Percentiles rank a stretch among this genome's conserved stretches.
Conservation (phyloP, 2,329 filamentous ascomycete genomes). For the Ascomycota sp. region DNA sequence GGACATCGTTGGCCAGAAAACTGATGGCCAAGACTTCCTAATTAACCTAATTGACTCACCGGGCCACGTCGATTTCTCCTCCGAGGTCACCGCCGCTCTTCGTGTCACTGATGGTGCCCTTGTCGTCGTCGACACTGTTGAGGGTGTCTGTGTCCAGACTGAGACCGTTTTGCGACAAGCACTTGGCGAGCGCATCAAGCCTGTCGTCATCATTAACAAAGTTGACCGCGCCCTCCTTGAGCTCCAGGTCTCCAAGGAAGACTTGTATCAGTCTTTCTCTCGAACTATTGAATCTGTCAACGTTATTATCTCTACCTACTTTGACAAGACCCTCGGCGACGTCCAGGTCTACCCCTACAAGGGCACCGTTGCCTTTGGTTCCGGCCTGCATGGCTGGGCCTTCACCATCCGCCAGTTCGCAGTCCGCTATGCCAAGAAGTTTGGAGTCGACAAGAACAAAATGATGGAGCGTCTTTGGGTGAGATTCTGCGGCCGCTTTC, state of each 20-base stretch:
- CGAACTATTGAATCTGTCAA: slow-evolving; percentile 99
- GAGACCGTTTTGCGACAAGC: slow-evolving; percentile 98
- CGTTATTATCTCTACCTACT: slow-evolving; percentile 98
- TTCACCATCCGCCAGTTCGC: slow-evolving; percentile 99
- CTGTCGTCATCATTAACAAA: slow-evolving; percentile 99
- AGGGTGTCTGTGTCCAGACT: slow-evolving; percentile 99
- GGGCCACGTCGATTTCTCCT: slow-evolving; percentile 99
- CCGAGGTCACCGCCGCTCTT: slow-evolving; percentile 95
- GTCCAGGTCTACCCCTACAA: slow-evolving; percentile 96
- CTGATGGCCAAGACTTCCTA: slow-evolving; percentile 88
- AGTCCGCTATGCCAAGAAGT: slow-evolving; percentile 94
- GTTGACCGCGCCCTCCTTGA: slow-evolving; percentile 98
- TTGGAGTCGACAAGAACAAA: slow-evolving; percentile 98
- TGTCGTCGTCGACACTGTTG: slow-evolving; percentile 98
- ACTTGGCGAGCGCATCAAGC: slow-evolving; percentile 99
- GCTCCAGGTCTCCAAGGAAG: slow-evolving; percentile 95
- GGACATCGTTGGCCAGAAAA: slow-evolving; percentile 78
- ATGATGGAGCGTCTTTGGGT: slow-evolving; percentile 99
- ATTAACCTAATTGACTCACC: slow-evolving; percentile 99
- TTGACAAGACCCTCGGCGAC: slow-evolving; percentile 90
- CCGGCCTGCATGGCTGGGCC: slow-evolving; percentile 98
- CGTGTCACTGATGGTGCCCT: slow-evolving; percentile 99
- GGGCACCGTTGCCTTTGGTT: slow-evolving; percentile 96
- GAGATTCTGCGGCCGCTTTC: slow-evolving; percentile 13
- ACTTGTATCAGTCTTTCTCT: slow-evolving; percentile 98